phyloP scores from a whole-genome alignment of 768 basidiomycete species.

The Neoboletus magnificus region DNA sequence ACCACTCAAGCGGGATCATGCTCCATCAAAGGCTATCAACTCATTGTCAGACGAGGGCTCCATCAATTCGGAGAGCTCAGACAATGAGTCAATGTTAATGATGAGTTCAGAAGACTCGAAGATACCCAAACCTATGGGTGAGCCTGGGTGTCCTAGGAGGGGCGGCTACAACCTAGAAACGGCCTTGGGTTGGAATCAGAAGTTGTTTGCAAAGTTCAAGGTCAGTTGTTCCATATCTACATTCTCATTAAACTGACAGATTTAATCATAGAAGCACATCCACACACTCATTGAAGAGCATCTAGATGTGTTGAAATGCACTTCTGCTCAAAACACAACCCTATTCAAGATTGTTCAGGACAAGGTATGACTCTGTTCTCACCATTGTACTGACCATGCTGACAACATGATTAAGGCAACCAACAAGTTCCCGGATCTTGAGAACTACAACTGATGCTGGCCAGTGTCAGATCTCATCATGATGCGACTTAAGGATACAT shows the following conservation, averaged over 20 bases:
- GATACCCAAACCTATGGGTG: constrained; percentile 27
- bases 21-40: background rate
- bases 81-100: background rate
- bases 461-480: constrained; percentile 4
- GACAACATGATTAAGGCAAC: background rate
- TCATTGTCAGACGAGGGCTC: background rate
- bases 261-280: background rate
- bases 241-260: background rate
- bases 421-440: constrained; percentile 5
- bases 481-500: constrained; percentile 10
- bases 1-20: background rate
- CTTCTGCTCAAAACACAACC: background rate
- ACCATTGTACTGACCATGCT: background rate
- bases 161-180: constrained; percentile 26
- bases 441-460: constrained; percentile 6
- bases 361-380: background rate
- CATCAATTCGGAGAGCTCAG: background rate
- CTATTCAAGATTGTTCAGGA: background rate
- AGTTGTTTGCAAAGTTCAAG: constrained; percentile 16
- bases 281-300: constrained; percentile 3
- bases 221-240: constrained; percentile 4
- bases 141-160: constrained; percentile 20
- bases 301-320: constrained; percentile 5
- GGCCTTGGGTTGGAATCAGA: constrained; percentile 15
- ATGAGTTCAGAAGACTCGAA: constrained; percentile 6